Conservation (phyloP, 192 early-diverging fungal genomes). For the Backusella mclennaniae region DNA sequence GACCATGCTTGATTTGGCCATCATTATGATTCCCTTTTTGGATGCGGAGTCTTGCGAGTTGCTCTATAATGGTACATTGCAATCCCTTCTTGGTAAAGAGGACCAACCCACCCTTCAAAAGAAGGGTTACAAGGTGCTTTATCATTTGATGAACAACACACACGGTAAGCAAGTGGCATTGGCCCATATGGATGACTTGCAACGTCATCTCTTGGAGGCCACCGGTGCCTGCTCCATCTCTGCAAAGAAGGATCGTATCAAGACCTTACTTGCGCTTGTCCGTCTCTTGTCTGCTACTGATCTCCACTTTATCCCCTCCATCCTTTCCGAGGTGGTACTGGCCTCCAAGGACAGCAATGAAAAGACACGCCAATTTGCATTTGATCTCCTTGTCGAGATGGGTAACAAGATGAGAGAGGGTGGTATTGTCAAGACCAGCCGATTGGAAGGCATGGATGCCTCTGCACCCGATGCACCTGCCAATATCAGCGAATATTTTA, state of each 20-base stretch:
- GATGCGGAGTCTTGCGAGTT: constrained; percentile 61
- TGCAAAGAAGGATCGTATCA: constrained; percentile 82
- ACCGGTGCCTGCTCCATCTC: constrained; percentile 61
- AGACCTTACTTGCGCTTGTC: constrained; percentile 64
- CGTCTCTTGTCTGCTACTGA: constrained; percentile 60
- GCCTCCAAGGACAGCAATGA: constrained; percentile 93
- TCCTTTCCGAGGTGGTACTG: constrained; percentile 90
- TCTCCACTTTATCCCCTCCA: constrained; percentile 83
- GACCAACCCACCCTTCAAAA: constrained; percentile 83
- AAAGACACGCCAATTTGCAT: constrained; percentile 78
- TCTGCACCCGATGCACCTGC: constrained; percentile 47
- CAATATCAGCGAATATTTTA: constrained; percentile 79
- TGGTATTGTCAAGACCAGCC: constrained; percentile 44
- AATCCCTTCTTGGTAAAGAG: constrained; percentile 55
- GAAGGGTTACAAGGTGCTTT: constrained; percentile 91
- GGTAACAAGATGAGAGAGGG: constrained; percentile 85
- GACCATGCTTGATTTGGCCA: constrained; percentile 86
- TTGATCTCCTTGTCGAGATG: constrained; percentile 86
- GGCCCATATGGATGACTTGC: constrained; percentile 58
- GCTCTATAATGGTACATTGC: constrained; percentile 55
- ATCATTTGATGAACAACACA: constrained; percentile 50
- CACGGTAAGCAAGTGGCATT: constrained; percentile 45
- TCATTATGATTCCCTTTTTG: constrained; percentile 72
- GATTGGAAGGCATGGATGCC: constrained; percentile 34
- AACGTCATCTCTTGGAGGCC: constrained; percentile 68